Percentiles rank a stretch among this genome's conserved stretches.
Evolutionary conservation across 2,329 filamentous ascomycete genomes (phyloP).

Genomic region (Stemphylium lycopersici): DNA sequence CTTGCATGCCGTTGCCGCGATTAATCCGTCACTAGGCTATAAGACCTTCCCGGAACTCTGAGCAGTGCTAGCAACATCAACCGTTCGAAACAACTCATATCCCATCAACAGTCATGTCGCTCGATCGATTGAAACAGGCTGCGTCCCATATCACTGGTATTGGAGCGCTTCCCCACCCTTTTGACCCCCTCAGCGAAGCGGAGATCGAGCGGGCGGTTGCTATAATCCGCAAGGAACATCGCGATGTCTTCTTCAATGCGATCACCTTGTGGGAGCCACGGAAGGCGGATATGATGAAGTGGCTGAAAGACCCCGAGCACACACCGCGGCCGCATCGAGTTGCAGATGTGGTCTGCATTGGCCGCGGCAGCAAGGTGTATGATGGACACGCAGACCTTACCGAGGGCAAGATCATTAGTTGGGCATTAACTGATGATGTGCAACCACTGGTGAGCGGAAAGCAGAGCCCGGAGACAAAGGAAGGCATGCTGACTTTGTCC

Average conservation of each 20-base stretch:
- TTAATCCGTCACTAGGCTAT: constrained; percentile 17
- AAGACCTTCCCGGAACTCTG: constrained; percentile 26
- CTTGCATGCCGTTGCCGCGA: neutral
- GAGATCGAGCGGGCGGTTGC: constrained; percentile 77
- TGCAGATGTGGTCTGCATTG: constrained; percentile 84
- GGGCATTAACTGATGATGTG: constrained; percentile 76
- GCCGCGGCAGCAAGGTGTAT: constrained; percentile 76
- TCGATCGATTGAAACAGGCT: constrained; percentile 69
- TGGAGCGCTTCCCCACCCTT: constrained; percentile 66
- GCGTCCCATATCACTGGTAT: constrained; percentile 66
- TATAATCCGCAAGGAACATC: constrained; percentile 72
- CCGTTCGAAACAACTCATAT: neutral
- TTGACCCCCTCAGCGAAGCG: constrained; percentile 74
- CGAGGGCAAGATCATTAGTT: constrained; percentile 69
- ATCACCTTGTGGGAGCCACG: constrained; percentile 84
- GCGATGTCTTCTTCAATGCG: constrained; percentile 81
- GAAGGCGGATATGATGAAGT: constrained; percentile 81
- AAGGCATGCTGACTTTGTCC: constrained; percentile 2
- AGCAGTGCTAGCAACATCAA: neutral
- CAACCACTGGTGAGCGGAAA: constrained; percentile 72
- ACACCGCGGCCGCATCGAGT: constrained; percentile 70
- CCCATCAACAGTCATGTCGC: constrained; percentile 56
- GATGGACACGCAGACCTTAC: constrained; percentile 81
- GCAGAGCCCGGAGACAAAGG: neutral
- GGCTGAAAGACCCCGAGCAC: constrained; percentile 70